Base-by-base conservation (phyloP, 73 alveolate species). In the Symbiodinium natans region DNA sequence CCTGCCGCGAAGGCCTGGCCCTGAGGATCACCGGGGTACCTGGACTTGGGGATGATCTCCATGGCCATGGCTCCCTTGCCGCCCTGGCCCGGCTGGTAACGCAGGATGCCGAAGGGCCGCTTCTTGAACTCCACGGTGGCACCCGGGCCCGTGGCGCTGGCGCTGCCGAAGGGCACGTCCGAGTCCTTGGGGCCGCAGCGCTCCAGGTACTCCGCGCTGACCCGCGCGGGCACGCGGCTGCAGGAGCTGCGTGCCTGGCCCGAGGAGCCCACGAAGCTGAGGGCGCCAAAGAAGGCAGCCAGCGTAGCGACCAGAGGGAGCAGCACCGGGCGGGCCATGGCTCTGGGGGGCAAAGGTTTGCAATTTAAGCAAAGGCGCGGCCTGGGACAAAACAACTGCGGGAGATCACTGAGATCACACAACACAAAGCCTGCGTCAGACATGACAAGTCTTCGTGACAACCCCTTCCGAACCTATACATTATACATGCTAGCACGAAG, bases 61-160 rank as follows among this genome's bases (percentile, higher is more conserved):
- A 86, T 86, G 93, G 92, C 92, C 92, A 83, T 83, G 41, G 92
- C 92, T 0, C 92, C 92, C 75, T 42, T 83, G 27, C 73, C 74
- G 19, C 92, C 92, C 92, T 83, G 75, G 41, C 92, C 92, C 6
- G 92, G 92, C 92, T 83, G 92, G 92, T 83, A 83, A 29, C 92
- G 93, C 41, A 86, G 41, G 93, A 86, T 86, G 93, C 93, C 93
- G 93, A 86, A 86, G 39, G 93, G 93, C 23, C 93, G 93, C 83
- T 86, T 86, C 93, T 86, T 86, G 93, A 86, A 86, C 93, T 86
- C 93, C 31, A 86, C 93, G 19, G 36, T 2, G 25, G 93, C 93
- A 43, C 93, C 93, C n/a, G 93, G 82, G 54, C 82, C 83, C 29
- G 83, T 33, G 93, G 93, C 77, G 34, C 52, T 54, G 21, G 42